phyloP scores from a whole-genome alignment of 2,329 filamentous ascomycete species.

The Annulohypoxylon truncatum region DNA sequence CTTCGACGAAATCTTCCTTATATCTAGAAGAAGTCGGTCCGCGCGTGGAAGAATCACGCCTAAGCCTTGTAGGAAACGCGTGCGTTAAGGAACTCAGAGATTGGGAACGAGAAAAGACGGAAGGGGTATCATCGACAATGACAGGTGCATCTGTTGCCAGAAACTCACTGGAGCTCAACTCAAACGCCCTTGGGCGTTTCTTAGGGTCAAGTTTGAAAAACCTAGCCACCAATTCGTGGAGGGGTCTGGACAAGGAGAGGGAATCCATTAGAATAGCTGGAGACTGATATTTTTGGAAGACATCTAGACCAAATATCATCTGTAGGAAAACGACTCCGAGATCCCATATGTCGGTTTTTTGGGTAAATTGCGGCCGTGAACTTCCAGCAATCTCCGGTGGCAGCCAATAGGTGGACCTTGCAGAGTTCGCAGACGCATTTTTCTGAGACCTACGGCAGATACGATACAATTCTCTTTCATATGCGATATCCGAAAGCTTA shows the following conservation, averaged over 20 bases:
- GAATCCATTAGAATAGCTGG: constrained; percentile 79
- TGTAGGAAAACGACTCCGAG: constrained; percentile 91
- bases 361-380: constrained; percentile 71
- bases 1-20: constrained; percentile 88
- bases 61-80: constrained; percentile 60
- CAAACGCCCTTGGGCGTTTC: constrained; percentile 86
- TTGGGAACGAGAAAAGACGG: constrained; percentile 55
- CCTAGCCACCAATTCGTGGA: constrained; percentile 83
- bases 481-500: constrained; percentile 80
- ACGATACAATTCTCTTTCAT: constrained; percentile 74
- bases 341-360: constrained; percentile 95
- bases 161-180: constrained; percentile 73
- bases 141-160: constrained; percentile 73
- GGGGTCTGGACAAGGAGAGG: constrained; percentile 76
- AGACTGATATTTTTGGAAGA: constrained; percentile 81
- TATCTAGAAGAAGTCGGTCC: constrained; percentile 76
- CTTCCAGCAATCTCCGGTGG: constrained; percentile 78
- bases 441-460: constrained; percentile 66
- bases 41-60: constrained; percentile 70
- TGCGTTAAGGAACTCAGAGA: constrained; percentile 58
- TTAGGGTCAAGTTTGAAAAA: constrained; percentile 88
- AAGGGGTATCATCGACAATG: constrained; percentile 59
- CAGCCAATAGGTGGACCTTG: constrained; percentile 84
- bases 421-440: constrained; percentile 65
- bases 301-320: constrained; percentile 89